Conservation (phyloP, 1,284 basidiomycete species). For the Pholiota adiposa region DNA sequence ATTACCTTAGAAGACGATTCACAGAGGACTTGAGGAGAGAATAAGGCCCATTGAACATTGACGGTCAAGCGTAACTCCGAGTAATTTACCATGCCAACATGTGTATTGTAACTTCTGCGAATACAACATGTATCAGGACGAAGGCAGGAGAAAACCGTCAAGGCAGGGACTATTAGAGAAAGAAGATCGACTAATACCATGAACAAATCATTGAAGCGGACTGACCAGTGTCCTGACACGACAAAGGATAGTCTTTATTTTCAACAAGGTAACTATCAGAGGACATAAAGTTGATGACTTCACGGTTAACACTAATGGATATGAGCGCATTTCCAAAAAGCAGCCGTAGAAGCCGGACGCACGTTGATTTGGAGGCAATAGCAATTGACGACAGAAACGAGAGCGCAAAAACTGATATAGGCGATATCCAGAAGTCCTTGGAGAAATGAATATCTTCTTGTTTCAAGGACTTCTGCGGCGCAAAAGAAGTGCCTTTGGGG, state of each 20-base stretch:
- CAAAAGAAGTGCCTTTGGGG: neutral
- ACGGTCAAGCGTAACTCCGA: neutral
- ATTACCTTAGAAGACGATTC: neutral
- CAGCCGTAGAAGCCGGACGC: too few relatives aligned
- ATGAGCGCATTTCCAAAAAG: too few relatives aligned
- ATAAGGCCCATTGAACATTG: neutral
- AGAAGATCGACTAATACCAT: neutral
- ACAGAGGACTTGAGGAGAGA: neutral
- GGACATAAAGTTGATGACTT: neutral
- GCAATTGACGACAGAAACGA: neutral
- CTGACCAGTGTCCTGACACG: neutral
- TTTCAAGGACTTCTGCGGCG: neutral
- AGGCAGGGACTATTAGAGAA: neutral
- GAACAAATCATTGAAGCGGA: neutral
- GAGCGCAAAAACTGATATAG: neutral
- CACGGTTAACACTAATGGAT: too few relatives aligned
- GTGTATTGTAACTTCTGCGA: neutral
- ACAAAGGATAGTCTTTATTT: slow-evolving; percentile 1
- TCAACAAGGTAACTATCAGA: slow-evolving; percentile 5
- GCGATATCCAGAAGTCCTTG: too few relatives aligned
- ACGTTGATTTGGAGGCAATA: too few relatives aligned
- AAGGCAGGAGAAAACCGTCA: neutral
- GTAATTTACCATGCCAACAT: slow-evolving; percentile 1
- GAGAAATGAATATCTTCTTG: neutral
- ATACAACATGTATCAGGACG: neutral